Percentiles rank a stretch among this genome's conserved stretches.
Evolutionary conservation across 2,329 filamentous ascomycete species (phyloP).

Genomic region (Colletotrichum cordylinicola): DNA sequence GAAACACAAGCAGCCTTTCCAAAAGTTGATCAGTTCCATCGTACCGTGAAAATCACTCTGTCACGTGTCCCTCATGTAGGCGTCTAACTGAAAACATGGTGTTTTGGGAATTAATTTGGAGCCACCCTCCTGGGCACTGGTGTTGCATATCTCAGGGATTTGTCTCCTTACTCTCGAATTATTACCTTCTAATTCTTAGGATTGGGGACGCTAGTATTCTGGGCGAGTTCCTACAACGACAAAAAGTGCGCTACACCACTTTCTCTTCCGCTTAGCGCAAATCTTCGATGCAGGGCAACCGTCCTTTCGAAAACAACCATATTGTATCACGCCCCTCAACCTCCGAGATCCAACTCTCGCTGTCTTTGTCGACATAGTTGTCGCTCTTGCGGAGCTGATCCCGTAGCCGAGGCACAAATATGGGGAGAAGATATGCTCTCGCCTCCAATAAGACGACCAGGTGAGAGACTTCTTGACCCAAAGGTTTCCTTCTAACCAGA

Average conservation of each 20-base stretch:
- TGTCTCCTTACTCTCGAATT: no score
- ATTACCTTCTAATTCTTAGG: no score
- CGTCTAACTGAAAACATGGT: no score
- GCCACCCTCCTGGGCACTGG: no score
- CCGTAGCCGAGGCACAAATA: neutral
- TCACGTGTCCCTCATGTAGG: no score
- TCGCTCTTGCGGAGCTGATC: fast-evolving
- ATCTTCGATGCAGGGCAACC: neutral
- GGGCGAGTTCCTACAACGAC: neutral
- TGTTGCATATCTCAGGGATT: no score
- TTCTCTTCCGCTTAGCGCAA: neutral
- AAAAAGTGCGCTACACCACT: neutral
- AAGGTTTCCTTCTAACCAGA: neutral
- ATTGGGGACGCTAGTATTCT: no score
- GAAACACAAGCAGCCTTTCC: no score
- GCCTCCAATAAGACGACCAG: neutral
- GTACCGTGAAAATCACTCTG: no score
- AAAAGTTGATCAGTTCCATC: no score
- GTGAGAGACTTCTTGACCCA: neutral
- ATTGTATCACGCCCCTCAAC: neutral
- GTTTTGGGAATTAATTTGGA: no score
- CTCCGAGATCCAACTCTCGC: neutral
- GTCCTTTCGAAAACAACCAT: neutral
- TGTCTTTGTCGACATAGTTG: neutral
- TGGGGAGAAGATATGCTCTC: neutral